Percentiles rank a stretch among this genome's conserved stretches.
These are phyloP conservation scores for Royoungia palumana DNA, from an alignment of 768 basidiomycete genomes.

Conservation along the genomic window DNA sequence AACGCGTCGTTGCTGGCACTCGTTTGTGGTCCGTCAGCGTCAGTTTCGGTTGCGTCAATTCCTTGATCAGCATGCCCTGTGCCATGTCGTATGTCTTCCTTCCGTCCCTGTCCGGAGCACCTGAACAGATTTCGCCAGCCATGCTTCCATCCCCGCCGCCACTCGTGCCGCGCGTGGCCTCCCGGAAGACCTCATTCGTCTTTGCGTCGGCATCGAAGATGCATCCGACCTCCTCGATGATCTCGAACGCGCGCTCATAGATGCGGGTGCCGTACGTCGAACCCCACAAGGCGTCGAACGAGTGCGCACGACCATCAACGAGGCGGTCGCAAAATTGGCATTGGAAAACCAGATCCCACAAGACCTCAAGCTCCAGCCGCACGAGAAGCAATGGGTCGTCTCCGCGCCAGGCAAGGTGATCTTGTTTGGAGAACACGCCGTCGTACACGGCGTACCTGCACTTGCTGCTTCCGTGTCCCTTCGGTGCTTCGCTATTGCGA, in stretches of 20 bases:
- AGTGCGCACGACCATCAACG: conserved; percentile 49
- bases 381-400: conserved; percentile 71
- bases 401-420: conserved; percentile 98
- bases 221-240: conserved; percentile 90
- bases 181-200: conserved; percentile 96
- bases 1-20: conserved; percentile 89
- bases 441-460: conserved; percentile 97
- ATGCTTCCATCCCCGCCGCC: conserved; percentile 95
- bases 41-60: conserved; percentile 97
- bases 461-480: conserved; percentile 94
- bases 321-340: conserved; percentile 69
- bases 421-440: conserved; percentile 97
- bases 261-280: conserved; percentile 81
- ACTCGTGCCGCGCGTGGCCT: conserved; percentile 94
- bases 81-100: conserved; percentile 88
- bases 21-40: conserved; percentile 97
- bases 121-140: conserved; percentile 38
- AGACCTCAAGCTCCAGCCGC: conserved; percentile 7
- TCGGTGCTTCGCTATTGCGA: conserved; percentile 85
- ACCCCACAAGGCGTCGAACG: conserved; percentile 39
- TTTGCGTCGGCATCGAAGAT: conserved; percentile 99
- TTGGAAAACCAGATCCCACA: conserved; percentile 28
- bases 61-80: conserved; percentile 98
- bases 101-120: background rate
- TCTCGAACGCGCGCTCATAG: conserved; percentile 86